Conservation (phyloP, 2,329 filamentous ascomycete species). For the Pseudocercospora macadamiae region DNA sequence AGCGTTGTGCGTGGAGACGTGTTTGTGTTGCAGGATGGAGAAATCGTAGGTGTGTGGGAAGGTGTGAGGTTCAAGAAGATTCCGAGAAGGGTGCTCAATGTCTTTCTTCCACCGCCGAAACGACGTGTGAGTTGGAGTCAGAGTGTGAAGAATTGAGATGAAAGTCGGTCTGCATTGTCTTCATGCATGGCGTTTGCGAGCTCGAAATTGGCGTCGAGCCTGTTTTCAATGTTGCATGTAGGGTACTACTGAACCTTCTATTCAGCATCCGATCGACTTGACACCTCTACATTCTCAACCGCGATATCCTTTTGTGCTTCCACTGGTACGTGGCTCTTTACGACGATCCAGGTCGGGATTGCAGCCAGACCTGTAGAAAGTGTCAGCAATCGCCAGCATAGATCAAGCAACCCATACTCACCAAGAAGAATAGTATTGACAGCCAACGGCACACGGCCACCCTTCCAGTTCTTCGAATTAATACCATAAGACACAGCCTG, state of each 20-base stretch:
- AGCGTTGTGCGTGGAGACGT: slow-evolving; percentile 34
- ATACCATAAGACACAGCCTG: slow-evolving; percentile 50
- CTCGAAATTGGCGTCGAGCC: too few species aligned
- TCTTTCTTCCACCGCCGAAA: slow-evolving; percentile 64
- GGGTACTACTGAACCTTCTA: too few species aligned
- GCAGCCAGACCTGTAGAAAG: slow-evolving; percentile 26
- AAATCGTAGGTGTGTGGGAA: slow-evolving; percentile 38
- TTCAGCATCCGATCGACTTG: not conserved
- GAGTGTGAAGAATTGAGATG: slow-evolving; percentile 18
- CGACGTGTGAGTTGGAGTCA: not conserved
- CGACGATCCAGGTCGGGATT: slow-evolving; percentile 38
- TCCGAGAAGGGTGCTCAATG: slow-evolving; percentile 64
- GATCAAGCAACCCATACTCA: slow-evolving; percentile 10
- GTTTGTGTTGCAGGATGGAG: slow-evolving; percentile 36
- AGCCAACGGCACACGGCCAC: slow-evolving; percentile 46
- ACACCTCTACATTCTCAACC: not conserved
- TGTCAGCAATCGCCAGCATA: slow-evolving; percentile 9
- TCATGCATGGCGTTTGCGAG: not conserved
- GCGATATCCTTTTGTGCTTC: slow-evolving; percentile 6
- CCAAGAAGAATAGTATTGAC: slow-evolving; percentile 42
- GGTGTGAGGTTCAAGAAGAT: slow-evolving; percentile 52
- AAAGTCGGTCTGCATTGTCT: not conserved
- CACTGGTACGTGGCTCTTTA: slow-evolving; percentile 37
- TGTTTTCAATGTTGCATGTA: too few species aligned
- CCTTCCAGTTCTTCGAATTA: slow-evolving; percentile 49